Evolutionary conservation across 2,329 filamentous ascomycete species (phyloP).

Genomic region (Aspergillus ochraceoroseus): DNA sequence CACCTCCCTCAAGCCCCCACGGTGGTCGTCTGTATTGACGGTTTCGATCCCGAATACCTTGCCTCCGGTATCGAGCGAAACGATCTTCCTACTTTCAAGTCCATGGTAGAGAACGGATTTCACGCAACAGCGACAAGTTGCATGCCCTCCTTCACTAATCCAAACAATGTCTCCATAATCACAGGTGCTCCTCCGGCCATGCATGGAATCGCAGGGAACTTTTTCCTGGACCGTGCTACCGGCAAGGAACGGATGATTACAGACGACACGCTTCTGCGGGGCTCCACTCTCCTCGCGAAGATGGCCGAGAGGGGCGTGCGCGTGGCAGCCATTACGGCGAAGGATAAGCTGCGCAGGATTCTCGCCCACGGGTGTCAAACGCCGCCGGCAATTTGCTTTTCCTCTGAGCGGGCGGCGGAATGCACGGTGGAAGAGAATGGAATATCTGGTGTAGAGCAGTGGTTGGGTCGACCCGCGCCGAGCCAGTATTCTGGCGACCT

Average conservation of each 20-base stretch:
- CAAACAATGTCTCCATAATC: conserved; percentile 5
- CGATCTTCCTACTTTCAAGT: too few species aligned
- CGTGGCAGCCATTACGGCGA: conserved; percentile 1
- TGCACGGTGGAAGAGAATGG: conserved; percentile 2
- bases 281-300: background rate
- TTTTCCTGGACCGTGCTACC: conserved; percentile 3
- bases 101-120: background rate
- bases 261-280: conserved; percentile 2
- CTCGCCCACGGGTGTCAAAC: background rate
- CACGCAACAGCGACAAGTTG: conserved; percentile 3
- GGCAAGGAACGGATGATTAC: conserved; percentile 1
- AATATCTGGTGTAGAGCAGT: background rate
- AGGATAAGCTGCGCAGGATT: conserved; percentile 4
- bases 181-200: background rate
- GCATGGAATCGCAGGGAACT: conserved; percentile 5
- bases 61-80: too few species aligned
- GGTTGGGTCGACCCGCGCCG: background rate
- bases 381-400: conserved; percentile 1
- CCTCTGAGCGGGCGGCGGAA: background rate
- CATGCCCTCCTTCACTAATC: conserved; percentile 5
- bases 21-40: too few species aligned
- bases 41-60: too few species aligned
- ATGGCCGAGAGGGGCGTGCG: conserved; percentile 1
- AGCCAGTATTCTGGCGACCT: conserved; percentile 5
- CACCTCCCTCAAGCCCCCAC: too few species aligned